phyloP scores from a whole-genome alignment of 768 basidiomycete species.

The Russula sp. region DNA sequence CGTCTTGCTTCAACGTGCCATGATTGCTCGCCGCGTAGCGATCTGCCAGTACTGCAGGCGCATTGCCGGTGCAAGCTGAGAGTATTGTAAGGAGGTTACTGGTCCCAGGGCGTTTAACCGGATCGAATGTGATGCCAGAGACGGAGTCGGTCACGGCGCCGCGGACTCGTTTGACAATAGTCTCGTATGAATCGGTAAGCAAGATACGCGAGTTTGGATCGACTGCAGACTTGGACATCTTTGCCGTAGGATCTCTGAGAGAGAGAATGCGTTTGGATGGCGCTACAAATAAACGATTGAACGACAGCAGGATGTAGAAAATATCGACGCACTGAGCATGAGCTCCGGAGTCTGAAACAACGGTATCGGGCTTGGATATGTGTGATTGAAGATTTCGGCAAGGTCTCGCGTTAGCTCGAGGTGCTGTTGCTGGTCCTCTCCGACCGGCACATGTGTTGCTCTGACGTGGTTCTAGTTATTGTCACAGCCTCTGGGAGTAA shows the following conservation, averaged over 20 bases:
- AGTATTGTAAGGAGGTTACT: slow-evolving; percentile 79
- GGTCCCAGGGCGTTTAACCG: slow-evolving; percentile 70
- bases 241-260: slow-evolving; percentile 74
- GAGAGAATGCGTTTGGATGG: slow-evolving; percentile 79
- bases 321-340: slow-evolving; percentile 57
- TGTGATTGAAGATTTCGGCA: slow-evolving; percentile 75
- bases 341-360: slow-evolving; percentile 71
- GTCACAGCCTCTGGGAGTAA: neutral
- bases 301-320: neutral
- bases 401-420: slow-evolving; percentile 83
- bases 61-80: slow-evolving; percentile 57
- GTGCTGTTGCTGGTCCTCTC: slow-evolving; percentile 95
- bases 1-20: slow-evolving; percentile 65
- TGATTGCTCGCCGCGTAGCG: slow-evolving; percentile 54
- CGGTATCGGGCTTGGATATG: slow-evolving; percentile 41
- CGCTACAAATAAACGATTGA: slow-evolving; percentile 39
- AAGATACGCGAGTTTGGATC: slow-evolving; percentile 77
- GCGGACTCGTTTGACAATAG: slow-evolving; percentile 67
- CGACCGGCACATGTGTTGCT: slow-evolving; percentile 91
- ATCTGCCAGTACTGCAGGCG: slow-evolving; percentile 40
- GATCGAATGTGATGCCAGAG: slow-evolving; percentile 73
- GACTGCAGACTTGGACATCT: slow-evolving; percentile 94
- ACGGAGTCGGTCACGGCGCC: slow-evolving; percentile 83
- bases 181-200: slow-evolving; percentile 62
- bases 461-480: slow-evolving; percentile 34